Evolutionary conservation across 805 yeast species (phyloP), one percentile per base, ranked within the genome.

Genomic region (Metschnikowia borealis): DNA sequence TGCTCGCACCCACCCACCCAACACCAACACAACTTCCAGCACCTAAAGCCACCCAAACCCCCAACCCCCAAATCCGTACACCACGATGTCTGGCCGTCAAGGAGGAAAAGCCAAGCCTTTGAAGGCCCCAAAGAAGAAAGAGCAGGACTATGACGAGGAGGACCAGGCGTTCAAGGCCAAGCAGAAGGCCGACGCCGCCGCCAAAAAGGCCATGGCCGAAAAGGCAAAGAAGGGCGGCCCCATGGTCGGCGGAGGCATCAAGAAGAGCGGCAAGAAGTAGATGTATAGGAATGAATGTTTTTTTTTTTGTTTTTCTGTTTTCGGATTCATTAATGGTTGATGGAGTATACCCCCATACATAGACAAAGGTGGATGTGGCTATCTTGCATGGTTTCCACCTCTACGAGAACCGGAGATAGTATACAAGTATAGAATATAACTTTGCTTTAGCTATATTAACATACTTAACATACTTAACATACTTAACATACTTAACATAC

Each of bases 101-200:
- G 97, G 97, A 66, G 97, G 97, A 65, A 91, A 91, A 70, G 83
- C 91, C 53, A 91, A 91, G 83, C 97, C 90, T 74, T 76, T 87
- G 60, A 86, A 86, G 81, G 83, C 83, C 7, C 87, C 92, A 60
- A 92, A 88, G 85, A 89, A 89, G 81, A 79, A 80, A 64, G 77
- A 75, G 50, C 86, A 84, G 54, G 89, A 85, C 31, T 67, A 72
- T 54, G 96, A 90, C 67, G 97, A 91, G 2, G 97, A 91, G 52
- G 97, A 90, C 56, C 49, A 78, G 29, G 97, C 97, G 4, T 90
- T 84, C 80, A 89, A 89, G 76, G 92, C 86, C 64, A 91, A 90
- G 79, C 96, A 89, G 75, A 89, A 86, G 70, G 96, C 96, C 51
- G 97, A 88, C 55, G 96, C 92, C 60, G 87, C 87, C 65, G 96